These are phyloP conservation scores for Pachysandra terminalis DNA, from an alignment of 164 flowering plant species.

Conservation along the genomic window DNA sequence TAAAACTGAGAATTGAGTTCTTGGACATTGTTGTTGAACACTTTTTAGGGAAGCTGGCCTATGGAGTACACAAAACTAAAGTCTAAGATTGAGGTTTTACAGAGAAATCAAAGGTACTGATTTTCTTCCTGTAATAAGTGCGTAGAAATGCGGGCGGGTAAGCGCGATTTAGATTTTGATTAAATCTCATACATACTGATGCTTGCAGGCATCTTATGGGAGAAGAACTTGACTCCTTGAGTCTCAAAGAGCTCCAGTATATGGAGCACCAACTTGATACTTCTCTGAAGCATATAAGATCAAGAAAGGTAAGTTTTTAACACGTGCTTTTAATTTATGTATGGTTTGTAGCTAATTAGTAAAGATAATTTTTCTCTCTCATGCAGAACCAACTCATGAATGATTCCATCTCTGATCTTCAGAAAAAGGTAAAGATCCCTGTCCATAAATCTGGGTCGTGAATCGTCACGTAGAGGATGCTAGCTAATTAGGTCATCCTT, in stretches of 20 bases:
- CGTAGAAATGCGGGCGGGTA: too few species aligned
- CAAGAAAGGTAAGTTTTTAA: constrained; percentile 46
- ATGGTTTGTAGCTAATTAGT: too few species aligned
- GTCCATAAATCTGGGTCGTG: not conserved
- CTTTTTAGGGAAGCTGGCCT: constrained; percentile 40
- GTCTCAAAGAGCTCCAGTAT: constrained; percentile 66
- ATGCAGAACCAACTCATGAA: constrained; percentile 62
- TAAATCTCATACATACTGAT: not conserved
- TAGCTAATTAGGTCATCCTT: too few species aligned
- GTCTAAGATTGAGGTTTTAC: constrained; percentile 52
- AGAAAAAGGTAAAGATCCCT: constrained; percentile 49
- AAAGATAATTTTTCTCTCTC: not conserved
- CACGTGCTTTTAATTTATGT: too few species aligned
- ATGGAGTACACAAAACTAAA: constrained; percentile 53
- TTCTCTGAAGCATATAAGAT: constrained; percentile 61
- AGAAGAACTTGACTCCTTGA: constrained; percentile 59
- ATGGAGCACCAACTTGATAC: constrained; percentile 76
- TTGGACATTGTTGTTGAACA: not conserved
- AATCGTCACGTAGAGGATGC: not conserved
- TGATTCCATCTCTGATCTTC: constrained; percentile 61
- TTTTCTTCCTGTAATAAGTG: not conserved
- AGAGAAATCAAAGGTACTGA: constrained; percentile 58
- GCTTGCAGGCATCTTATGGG: constrained; percentile 56
- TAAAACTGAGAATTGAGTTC: not conserved
- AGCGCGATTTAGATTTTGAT: not conserved